These are phyloP conservation scores for Orbilia blumenaviensis DNA, from an alignment of 2,329 filamentous ascomycete species.

Conservation along the genomic window DNA sequence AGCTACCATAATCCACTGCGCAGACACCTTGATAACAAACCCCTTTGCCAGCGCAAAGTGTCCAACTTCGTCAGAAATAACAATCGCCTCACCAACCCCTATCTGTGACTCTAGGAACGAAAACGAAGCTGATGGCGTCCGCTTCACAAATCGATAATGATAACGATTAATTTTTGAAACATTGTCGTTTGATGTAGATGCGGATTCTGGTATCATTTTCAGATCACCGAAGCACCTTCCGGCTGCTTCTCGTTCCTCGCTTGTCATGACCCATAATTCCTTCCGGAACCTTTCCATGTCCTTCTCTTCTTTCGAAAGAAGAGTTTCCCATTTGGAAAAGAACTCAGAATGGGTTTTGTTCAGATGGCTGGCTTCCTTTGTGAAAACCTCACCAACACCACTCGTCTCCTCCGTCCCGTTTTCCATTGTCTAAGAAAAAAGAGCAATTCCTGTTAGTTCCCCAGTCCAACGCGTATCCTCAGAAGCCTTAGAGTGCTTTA, in stretches of 20 bases:
- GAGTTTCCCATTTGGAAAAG: constrained; percentile 91
- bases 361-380: constrained; percentile 81
- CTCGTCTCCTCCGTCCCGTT: constrained; percentile 82
- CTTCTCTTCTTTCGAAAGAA: constrained; percentile 93
- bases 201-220: constrained; percentile 80
- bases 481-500: constrained; percentile 62
- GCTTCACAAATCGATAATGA: constrained; percentile 83
- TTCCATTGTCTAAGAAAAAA: constrained; percentile 68
- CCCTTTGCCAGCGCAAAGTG: constrained; percentile 95
- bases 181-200: constrained; percentile 69
- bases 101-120: constrained; percentile 94
- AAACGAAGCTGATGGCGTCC: constrained; percentile 67
- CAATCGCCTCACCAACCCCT: constrained; percentile 84
- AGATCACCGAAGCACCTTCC: constrained; percentile 81
- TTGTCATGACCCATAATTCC: constrained; percentile 96
- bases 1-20: constrained; percentile 70
- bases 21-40: constrained; percentile 81
- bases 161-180: constrained; percentile 89
- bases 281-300: constrained; percentile 85
- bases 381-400: constrained; percentile 81
- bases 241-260: constrained; percentile 77
- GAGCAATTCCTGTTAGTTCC: background rate
- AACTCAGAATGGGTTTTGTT: constrained; percentile 78
- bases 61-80: constrained; percentile 93
- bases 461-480: background rate